These are phyloP conservation scores for Nannochloropsis gaditana DNA, from an alignment of 108 stramenopile species.

Conservation along the genomic window DNA sequence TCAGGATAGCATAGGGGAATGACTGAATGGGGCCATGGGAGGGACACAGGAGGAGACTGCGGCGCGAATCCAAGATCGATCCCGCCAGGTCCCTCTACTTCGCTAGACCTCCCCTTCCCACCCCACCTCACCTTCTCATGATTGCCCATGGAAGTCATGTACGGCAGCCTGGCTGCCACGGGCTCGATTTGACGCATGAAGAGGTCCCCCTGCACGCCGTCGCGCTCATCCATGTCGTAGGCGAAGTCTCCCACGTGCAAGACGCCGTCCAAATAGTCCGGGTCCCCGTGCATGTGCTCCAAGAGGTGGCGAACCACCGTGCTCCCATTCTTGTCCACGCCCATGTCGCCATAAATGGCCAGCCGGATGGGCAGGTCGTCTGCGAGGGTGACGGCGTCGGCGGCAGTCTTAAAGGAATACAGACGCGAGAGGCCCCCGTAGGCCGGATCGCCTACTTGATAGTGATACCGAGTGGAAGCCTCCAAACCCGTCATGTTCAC, in stretches of 20 bases:
- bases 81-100: neutral
- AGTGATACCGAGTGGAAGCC: conserved; percentile 16
- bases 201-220: conserved; percentile 21
- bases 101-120: neutral
- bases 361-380: neutral
- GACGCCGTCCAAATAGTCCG: conserved; percentile 23
- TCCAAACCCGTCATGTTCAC: conserved; percentile 23
- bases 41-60: too few species aligned
- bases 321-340: neutral
- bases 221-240: conserved; percentile 28
- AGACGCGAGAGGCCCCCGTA: conserved; percentile 20
- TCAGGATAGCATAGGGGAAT: too few species aligned
- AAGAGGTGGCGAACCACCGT: neutral
- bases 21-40: too few species aligned
- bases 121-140: conserved; percentile 24
- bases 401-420: conserved; percentile 6
- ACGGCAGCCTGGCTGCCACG: conserved; percentile 23
- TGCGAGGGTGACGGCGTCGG: neutral
- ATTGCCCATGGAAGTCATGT: conserved; percentile 28
- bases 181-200: conserved; percentile 30
- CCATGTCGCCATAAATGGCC: conserved; percentile 32
- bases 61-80: too few species aligned
- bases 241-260: conserved; percentile 34
- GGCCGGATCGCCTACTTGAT: conserved; percentile 22
- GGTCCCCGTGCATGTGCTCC: neutral